Conservation (phyloP, 169 alveolate species). For the Perkinsus chesapeaki region DNA sequence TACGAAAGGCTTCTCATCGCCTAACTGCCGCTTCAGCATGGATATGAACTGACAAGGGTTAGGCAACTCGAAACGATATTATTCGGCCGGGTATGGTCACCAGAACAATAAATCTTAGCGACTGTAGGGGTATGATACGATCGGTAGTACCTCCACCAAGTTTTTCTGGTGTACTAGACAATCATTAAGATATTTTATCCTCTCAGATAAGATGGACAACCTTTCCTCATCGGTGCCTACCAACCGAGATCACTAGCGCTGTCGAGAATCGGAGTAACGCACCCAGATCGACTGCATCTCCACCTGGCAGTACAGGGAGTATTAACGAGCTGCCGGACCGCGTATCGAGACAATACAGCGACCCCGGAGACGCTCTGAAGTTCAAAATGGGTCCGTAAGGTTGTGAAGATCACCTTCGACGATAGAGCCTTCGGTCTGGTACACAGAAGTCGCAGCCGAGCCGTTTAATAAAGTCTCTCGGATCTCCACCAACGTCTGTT, state of each 20-base stretch:
- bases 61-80: no score
- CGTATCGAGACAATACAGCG: neutral
- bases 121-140: neutral
- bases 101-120: neutral
- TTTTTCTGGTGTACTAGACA: neutral
- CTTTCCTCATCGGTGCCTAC: neutral
- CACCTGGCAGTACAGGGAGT: neutral
- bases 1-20: no score
- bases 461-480: no score
- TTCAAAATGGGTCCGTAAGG: neutral
- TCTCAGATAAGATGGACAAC: neutral
- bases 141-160: neutral
- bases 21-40: no score
- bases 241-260: neutral
- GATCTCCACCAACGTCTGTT: no score
- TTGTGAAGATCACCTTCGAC: neutral
- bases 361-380: neutral
- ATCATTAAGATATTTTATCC: neutral
- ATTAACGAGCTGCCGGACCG: neutral
- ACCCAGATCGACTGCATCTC: neutral
- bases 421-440: neutral
- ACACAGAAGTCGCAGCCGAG: no score
- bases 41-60: no score
- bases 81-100: no score
- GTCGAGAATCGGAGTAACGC: neutral